Evolutionary conservation across 2,329 filamentous ascomycete species (phyloP).

Genomic region (Phialophora chinensis): DNA sequence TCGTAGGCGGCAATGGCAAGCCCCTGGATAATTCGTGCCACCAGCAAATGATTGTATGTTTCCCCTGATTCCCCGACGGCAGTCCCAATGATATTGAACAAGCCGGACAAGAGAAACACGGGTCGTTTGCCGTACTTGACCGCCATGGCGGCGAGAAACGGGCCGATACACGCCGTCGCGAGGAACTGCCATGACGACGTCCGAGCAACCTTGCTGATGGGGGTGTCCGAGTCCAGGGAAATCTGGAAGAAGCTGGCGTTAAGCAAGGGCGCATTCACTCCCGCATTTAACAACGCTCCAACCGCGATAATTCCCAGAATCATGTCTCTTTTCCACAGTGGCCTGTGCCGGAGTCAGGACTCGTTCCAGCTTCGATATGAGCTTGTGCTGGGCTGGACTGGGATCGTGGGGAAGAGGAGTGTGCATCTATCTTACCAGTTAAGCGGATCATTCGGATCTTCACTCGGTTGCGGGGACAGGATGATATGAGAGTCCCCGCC

Average conservation of each 20-base stretch:
- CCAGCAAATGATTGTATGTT: constrained; percentile 33
- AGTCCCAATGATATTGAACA: constrained; percentile 34
- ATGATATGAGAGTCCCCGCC: constrained; percentile 30
- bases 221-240: constrained; percentile 24
- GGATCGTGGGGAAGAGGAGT: constrained; percentile 38
- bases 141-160: constrained; percentile 46
- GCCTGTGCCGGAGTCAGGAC: not conserved
- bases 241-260: constrained; percentile 34
- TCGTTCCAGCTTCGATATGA: constrained; percentile 30
- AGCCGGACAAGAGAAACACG: constrained; percentile 35
- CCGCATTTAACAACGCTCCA: not conserved
- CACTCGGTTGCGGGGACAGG: constrained; percentile 41
- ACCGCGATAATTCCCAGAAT: too few species aligned
- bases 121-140: constrained; percentile 50
- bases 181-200: constrained; percentile 35
- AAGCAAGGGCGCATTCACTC: constrained; percentile 24
- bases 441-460: constrained; percentile 43
- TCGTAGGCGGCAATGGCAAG: constrained; percentile 57
- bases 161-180: constrained; percentile 31
- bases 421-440: constrained; percentile 42
- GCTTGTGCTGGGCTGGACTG: constrained; percentile 39
- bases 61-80: constrained; percentile 32
- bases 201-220: constrained; percentile 28
- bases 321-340: too few species aligned
- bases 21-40: constrained; percentile 47